These are phyloP conservation scores for Lipomyces starkeyi DNA, from an alignment of 805 yeast genomes.

Conservation along the genomic window DNA sequence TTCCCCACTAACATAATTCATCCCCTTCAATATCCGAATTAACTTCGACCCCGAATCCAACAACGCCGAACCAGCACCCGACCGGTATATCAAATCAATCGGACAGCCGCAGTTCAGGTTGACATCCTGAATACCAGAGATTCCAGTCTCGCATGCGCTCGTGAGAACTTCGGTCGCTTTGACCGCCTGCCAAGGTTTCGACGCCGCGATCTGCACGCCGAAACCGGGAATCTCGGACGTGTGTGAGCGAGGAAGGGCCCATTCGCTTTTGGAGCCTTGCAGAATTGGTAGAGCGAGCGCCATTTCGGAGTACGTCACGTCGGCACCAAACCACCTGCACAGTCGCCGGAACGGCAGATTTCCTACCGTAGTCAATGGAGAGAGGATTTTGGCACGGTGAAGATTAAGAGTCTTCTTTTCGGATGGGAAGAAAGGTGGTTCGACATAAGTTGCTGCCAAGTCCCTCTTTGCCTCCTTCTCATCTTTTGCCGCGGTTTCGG, in stretches of 20 bases:
- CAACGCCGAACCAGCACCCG: slow-evolving; percentile 95
- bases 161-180: slow-evolving; percentile 86
- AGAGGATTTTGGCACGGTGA: slow-evolving; percentile 78
- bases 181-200: slow-evolving; percentile 91
- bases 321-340: slow-evolving; percentile 90
- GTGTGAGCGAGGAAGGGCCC: slow-evolving; percentile 97
- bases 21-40: slow-evolving; percentile 78
- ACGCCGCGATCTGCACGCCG: slow-evolving; percentile 91
- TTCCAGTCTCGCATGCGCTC: slow-evolving; percentile 46
- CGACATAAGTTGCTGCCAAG: slow-evolving; percentile 60
- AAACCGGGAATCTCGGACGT: slow-evolving; percentile 61
- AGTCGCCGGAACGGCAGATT: slow-evolving; percentile 92
- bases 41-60: slow-evolving; percentile 87
- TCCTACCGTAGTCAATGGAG: slow-evolving; percentile 97
- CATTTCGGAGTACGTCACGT: slow-evolving; percentile 94
- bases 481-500: slow-evolving; percentile 37
- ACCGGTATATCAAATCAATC: slow-evolving; percentile 88
- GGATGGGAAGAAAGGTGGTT: slow-evolving; percentile 74
- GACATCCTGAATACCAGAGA: slow-evolving; percentile 59
- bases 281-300: slow-evolving; percentile 84
- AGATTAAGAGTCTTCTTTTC: slow-evolving; percentile 82
- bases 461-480: slow-evolving; percentile 36
- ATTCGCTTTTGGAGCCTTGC: slow-evolving; percentile 90
- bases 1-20: slow-evolving; percentile 89
- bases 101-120: slow-evolving; percentile 98